A percentile compares a stretch with the other conserved stretches of the same genome.
These are phyloP conservation scores for Hypocrella siamensis DNA, from an alignment of 2,329 filamentous ascomycete species.

Conservation along the genomic window DNA sequence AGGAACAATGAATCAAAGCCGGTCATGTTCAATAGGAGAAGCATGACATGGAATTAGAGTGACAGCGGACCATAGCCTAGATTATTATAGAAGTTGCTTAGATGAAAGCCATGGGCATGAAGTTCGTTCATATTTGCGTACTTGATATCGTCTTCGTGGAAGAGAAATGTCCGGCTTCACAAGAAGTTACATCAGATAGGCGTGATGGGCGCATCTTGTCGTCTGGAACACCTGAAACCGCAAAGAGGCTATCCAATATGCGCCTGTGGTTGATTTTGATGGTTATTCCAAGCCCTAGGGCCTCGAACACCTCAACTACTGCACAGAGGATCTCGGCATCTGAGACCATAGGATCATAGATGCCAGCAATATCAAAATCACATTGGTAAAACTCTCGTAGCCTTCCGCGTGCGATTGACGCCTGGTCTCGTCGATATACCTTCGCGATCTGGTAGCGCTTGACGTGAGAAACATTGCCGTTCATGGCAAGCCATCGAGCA, in stretches of 20 bases:
- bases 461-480: slow-evolving; percentile 58
- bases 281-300: slow-evolving; percentile 56
- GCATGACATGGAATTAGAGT: too few relatives aligned
- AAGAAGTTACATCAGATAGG: too few relatives aligned
- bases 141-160: too few relatives aligned
- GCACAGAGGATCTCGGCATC: slow-evolving; percentile 80
- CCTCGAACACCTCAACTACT: slow-evolving; percentile 69
- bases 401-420: slow-evolving; percentile 62
- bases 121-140: too few relatives aligned
- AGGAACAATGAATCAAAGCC: too few relatives aligned
- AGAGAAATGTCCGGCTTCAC: too few relatives aligned
- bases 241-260: slow-evolving; percentile 81
- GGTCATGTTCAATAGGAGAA: too few relatives aligned
- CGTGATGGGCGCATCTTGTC: slow-evolving; percentile 78
- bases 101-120: too few relatives aligned
- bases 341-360: slow-evolving; percentile 77
- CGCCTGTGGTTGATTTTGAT: slow-evolving; percentile 93
- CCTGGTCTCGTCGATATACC: slow-evolving; percentile 39
- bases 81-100: too few relatives aligned
- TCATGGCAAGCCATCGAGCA: slow-evolving; percentile 86
- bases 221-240: slow-evolving; percentile 72
- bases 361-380: slow-evolving; percentile 85
- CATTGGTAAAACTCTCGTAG: slow-evolving; percentile 96
- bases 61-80: too few relatives aligned
- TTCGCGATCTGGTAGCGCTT: slow-evolving; percentile 94